phyloP scores from a whole-genome alignment of 352 stramenopile genomes.

The Thalassiosira allenii region DNA sequence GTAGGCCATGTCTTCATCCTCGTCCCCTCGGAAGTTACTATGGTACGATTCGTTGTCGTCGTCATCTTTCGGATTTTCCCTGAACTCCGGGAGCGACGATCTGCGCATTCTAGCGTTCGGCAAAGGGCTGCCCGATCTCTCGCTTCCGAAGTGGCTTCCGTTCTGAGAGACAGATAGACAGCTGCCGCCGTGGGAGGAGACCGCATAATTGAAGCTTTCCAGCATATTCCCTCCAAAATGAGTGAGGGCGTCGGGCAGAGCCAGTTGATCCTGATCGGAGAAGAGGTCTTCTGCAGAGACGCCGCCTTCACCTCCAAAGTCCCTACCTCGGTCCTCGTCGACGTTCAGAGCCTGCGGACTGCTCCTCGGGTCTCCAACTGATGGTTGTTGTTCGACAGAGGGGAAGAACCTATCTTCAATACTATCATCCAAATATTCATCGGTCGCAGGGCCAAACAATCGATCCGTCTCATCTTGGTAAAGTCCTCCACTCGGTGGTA shows the following conservation, averaged over 20 bases:
- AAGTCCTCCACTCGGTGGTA: background rate
- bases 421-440: slow-evolving; percentile 24
- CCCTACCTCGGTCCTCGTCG: background rate
- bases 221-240: slow-evolving; percentile 21
- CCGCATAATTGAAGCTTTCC: slow-evolving; percentile 34
- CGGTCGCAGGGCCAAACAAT: background rate
- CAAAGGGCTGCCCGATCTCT: slow-evolving; percentile 15
- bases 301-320: background rate
- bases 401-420: background rate
- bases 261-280: background rate
- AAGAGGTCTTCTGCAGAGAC: slow-evolving; percentile 9
- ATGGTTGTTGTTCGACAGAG: no score
- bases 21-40: no score
- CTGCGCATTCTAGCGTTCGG: no score
- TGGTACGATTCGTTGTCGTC: no score
- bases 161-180: background rate
- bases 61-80: no score
- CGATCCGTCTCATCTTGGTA: slow-evolving; percentile 13
- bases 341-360: background rate
- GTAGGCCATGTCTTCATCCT: no score
- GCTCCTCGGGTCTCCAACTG: background rate
- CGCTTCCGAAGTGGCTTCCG: slow-evolving; percentile 19
- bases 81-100: no score
- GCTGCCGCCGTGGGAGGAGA: slow-evolving; percentile 20
- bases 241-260: background rate